Evolutionary conservation across 495 filamentous ascomycete genomes (phyloP).

Genomic region (Penicillium lividum): DNA sequence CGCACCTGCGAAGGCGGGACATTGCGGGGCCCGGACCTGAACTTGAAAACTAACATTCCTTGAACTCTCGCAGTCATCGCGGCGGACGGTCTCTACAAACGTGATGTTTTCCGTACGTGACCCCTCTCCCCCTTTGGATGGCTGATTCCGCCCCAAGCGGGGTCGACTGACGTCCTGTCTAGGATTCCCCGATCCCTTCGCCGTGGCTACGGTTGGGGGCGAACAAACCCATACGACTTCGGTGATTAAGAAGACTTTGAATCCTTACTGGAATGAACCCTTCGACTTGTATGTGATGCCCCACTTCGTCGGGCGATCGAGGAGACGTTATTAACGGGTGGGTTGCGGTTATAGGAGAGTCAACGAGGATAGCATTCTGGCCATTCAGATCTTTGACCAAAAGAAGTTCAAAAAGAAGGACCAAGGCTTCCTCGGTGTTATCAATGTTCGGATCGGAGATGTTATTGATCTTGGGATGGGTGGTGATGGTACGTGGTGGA

Average conservation of each 20-base stretch:
- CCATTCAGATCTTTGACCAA: conserved; percentile 98
- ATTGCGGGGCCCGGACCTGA: conserved; percentile 25
- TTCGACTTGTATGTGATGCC: conserved; percentile 81
- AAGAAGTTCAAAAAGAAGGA: conserved; percentile 99
- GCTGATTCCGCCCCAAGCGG: conserved; percentile 10
- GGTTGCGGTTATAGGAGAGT: conserved; percentile 60
- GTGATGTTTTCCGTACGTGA: conserved; percentile 89
- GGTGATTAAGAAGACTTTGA: conserved; percentile 95
- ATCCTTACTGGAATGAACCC: conserved; percentile 98
- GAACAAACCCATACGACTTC: conserved; percentile 95
- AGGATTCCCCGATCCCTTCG: conserved; percentile 98
- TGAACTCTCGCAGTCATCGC: conserved; percentile 74
- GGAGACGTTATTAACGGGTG: conserved; percentile 20
- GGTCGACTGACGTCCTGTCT: conserved; percentile 25
- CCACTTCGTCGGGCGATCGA: conserved; percentile 6
- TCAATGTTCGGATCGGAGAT: conserved; percentile 93
- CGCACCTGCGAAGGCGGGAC: conserved; percentile 17
- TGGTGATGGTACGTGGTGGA: conserved; percentile 74
- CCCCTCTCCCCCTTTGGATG: neutral
- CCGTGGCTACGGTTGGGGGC: conserved; percentile 92
- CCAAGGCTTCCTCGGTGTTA: conserved; percentile 95
- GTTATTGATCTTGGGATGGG: conserved; percentile 86
- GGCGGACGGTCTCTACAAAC: conserved; percentile 96
- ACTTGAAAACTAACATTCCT: conserved; percentile 19
- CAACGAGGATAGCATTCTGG: conserved; percentile 91